Conservation (phyloP, 2,329 filamentous ascomycete genomes). For the Diaporthe helianthi region DNA sequence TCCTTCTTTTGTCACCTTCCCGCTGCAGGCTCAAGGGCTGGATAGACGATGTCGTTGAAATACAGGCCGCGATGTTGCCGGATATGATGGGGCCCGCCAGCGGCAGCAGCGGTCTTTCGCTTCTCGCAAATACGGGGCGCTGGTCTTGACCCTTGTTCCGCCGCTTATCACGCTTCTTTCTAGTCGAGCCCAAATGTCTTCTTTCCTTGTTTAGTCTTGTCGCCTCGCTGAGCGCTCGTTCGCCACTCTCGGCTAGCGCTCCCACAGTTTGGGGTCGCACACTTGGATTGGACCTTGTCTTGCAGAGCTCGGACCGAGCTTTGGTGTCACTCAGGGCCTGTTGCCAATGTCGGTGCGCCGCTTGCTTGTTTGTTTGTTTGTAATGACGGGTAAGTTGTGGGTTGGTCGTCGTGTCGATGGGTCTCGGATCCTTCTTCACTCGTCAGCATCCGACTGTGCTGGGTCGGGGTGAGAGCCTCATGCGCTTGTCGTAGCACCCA, state of each 20-base stretch:
- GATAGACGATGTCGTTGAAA: constrained; percentile 9
- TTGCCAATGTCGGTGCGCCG: constrained; percentile 4
- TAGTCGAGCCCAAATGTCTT: constrained; percentile 25
- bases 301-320: background rate
- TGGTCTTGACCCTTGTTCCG: constrained; percentile 24
- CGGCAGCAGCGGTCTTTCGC: constrained; percentile 22
- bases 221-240: constrained; percentile 3
- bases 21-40: constrained; percentile 23
- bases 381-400: background rate
- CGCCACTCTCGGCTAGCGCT: constrained; percentile 15
- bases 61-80: constrained; percentile 22
- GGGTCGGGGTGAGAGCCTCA: background rate
- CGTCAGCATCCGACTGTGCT: constrained; percentile 12
- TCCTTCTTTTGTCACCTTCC: background rate
- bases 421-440: background rate
- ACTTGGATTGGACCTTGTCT: background rate
- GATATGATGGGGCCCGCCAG: constrained; percentile 8
- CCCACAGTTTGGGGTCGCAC: background rate
- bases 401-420: background rate
- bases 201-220: constrained; percentile 17
- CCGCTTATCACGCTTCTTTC: constrained; percentile 13
- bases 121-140: constrained; percentile 13
- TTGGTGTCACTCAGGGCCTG: background rate
- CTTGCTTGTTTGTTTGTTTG: background rate
- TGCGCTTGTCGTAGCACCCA: background rate